Evolutionary conservation across 768 basidiomycete species (phyloP).

Genomic region (Auricularia sp.): DNA sequence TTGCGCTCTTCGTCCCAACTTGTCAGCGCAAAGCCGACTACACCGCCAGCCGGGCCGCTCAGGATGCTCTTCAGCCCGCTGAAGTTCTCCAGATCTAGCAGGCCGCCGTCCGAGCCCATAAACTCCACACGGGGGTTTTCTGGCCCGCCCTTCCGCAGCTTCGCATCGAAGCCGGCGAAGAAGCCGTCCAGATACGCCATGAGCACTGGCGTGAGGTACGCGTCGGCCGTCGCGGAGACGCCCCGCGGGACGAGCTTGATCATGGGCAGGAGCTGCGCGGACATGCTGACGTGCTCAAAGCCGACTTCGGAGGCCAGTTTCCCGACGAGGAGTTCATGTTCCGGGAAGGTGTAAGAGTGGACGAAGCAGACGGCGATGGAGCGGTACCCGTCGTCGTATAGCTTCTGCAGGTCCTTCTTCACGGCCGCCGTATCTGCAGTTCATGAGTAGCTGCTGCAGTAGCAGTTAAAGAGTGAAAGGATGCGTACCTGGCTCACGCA

Average conservation of each 20-base stretch:
- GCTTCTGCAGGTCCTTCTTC: conserved; percentile 49
- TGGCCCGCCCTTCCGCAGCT: conserved; percentile 49
- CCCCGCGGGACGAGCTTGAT: conserved; percentile 94
- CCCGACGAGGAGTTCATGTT: conserved; percentile 72
- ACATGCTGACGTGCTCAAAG: conserved; percentile 86
- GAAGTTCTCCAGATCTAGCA: conserved; percentile 73
- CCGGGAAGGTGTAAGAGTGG: conserved; percentile 87
- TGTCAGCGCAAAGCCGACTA: conserved; percentile 88
- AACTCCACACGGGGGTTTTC: conserved; percentile 64
- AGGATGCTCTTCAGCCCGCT: conserved; percentile 89
- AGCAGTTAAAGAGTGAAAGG: not conserved
- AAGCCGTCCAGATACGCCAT: conserved; percentile 81
- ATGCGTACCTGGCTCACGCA: conserved; percentile 56
- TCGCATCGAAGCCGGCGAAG: conserved; percentile 76
- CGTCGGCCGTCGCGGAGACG: conserved; percentile 86
- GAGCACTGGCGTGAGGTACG: conserved; percentile 88
- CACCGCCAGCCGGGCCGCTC: conserved; percentile 90
- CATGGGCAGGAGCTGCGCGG: conserved; percentile 81
- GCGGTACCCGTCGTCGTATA: conserved; percentile 77
- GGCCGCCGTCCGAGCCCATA: conserved; percentile 89
- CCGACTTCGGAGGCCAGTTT: conserved; percentile 66
- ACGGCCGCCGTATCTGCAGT: conserved; percentile 42
- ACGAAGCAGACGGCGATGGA: conserved; percentile 83
- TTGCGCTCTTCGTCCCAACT: conserved; percentile 73
- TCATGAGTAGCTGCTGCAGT: not conserved